Evolutionary conservation across 345 rosid species (phyloP), one percentile per base, ranked within the genome.

Genomic region (Camelina neglecta): DNA sequence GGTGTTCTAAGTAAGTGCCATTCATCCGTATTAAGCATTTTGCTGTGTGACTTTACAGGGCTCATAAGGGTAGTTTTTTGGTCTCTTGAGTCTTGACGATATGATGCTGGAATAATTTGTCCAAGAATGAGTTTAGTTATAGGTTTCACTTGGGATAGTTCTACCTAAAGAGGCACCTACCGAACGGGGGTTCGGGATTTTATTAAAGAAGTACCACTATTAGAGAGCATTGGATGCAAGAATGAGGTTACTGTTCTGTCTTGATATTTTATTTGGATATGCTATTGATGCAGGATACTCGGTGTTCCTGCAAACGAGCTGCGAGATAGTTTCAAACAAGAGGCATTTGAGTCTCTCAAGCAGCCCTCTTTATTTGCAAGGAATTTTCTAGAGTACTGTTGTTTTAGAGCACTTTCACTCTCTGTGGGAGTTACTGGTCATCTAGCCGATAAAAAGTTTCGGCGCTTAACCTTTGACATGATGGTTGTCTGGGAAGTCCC

Each of bases 401-500:
- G 97, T 85, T 92, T 92, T 82, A 88, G 85, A 78, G 85, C 99
- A 38, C 93, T 92, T 80, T 89, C 97, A 41, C 72, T 87, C 8
- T 84, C 88, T 54, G 82, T 88, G 63, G 87, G 84, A 81, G 83
- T 79, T 47, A 79, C 82, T 1, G 89, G 89, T 65, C 96, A 92
- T 88, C 84, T 95, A 69, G 87, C 87, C 54, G 94, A 90, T 72
- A 90, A 84, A 81, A 90, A 84, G 82, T 90, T 93, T 44, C 90
- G 96, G 21, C 91, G 92, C 50, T 83, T 90, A 64, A 91, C 90
- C 5, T 95, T 75, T 81, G 93, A 95, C 75, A 90, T 93, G 96
- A 95, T 95, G 99, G 76, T 95, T 63, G 98, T 96, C 49, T 95
- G 98, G 99, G 98, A 91, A 77, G 64, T 83, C 72, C 99, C 98